Evolutionary conservation across 2,329 filamentous ascomycete genomes (phyloP).

Genomic region (Phialophora expanda): DNA sequence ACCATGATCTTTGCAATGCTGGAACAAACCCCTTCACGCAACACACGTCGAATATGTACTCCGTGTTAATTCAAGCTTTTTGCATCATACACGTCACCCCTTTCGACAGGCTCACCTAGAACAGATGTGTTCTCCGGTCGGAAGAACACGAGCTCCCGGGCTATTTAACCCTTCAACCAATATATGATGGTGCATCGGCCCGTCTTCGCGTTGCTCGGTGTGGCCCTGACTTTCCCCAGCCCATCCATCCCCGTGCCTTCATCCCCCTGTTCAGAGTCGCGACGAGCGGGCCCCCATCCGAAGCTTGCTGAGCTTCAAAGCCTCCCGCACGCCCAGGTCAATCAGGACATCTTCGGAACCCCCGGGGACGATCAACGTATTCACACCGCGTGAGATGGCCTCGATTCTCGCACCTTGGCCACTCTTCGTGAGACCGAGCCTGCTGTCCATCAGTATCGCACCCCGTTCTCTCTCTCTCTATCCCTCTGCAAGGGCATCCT

Average conservation of each 20-base stretch:
- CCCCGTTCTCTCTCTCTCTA: not conserved
- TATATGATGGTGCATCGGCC: too few relatives aligned
- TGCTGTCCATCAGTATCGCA: not conserved
- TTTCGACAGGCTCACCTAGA: too few relatives aligned
- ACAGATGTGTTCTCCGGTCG: too few relatives aligned
- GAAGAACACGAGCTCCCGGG: too few relatives aligned
- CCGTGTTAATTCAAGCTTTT: too few relatives aligned
- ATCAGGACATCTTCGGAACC: constrained; percentile 75
- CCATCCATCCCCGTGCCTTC: not conserved
- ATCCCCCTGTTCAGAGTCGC: not conserved
- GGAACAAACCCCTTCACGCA: too few relatives aligned
- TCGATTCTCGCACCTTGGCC: not conserved
- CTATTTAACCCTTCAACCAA: too few relatives aligned
- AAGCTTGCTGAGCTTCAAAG: constrained; percentile 60
- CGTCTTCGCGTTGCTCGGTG: too few relatives aligned
- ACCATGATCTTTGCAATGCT: too few relatives aligned
- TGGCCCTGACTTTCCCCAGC: not conserved
- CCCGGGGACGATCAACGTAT: constrained; percentile 65
- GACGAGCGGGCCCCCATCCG: not conserved
- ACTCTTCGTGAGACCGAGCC: not conserved
- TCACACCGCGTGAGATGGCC: constrained; percentile 64
- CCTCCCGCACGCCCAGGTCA: constrained; percentile 69
- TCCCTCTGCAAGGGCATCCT: too few relatives aligned
- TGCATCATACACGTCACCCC: too few relatives aligned
- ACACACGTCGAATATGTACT: too few relatives aligned